Evolutionary conservation across 495 filamentous ascomycete species (phyloP).

Genomic region (Neohortaea acidophila): DNA sequence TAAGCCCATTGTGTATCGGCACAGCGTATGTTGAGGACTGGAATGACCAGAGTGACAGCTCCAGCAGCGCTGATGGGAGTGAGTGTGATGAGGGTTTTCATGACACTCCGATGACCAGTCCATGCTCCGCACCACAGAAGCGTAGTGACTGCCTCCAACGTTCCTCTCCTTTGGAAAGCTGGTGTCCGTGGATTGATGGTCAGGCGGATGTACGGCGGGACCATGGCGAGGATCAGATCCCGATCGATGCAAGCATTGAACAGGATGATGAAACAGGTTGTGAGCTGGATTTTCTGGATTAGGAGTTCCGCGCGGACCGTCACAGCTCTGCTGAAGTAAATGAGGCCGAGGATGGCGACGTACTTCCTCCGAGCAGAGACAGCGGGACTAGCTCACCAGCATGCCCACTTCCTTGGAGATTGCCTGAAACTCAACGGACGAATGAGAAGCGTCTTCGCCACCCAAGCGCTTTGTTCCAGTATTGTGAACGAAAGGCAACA

Average conservation of each 20-base stretch:
- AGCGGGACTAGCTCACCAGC: no score
- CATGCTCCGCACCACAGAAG: neutral
- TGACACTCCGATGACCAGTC: conserved; percentile 8
- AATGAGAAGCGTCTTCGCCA: no score
- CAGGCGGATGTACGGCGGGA: neutral
- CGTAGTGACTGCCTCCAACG: neutral
- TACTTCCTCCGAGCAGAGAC: no score
- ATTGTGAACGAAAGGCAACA: conserved; percentile 6
- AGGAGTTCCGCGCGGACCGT: neutral
- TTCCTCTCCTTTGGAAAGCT: neutral
- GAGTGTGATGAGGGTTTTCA: neutral
- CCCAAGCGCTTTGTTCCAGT: conserved; percentile 4
- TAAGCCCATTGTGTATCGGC: no score
- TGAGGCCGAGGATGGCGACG: no score
- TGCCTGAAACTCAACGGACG: no score
- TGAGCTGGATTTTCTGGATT: no score
- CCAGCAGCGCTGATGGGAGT: neutral
- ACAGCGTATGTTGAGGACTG: no score
- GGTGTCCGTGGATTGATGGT: conserved; percentile 1
- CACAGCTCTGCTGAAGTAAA: neutral
- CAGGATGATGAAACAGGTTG: no score
- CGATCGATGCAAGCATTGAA: no score
- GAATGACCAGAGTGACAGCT: neutral
- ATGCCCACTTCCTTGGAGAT: no score
- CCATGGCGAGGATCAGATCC: no score